A percentile compares a stretch with the other conserved stretches of the same genome.
Conservation (phyloP, 805 yeast species). For the Teunomyces stri region DNA sequence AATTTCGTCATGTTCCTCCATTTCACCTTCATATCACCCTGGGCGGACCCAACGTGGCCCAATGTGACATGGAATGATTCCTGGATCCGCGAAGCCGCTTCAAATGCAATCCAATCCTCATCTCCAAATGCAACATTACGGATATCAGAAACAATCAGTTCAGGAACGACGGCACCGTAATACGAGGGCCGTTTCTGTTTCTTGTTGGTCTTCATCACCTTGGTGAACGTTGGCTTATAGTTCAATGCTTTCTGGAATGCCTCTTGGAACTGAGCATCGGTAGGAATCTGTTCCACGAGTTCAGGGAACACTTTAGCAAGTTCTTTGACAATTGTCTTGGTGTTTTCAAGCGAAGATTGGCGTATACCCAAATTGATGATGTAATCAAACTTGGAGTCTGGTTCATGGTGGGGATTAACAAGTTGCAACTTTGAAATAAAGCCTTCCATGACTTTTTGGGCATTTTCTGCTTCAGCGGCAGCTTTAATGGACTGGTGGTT, state of each 20-base stretch:
- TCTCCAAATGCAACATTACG: neutral
- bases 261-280: slow-evolving; percentile 35
- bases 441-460: slow-evolving; percentile 66
- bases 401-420: slow-evolving; percentile 42
- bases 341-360: slow-evolving; percentile 17
- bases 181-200: slow-evolving; percentile 34
- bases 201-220: slow-evolving; percentile 25
- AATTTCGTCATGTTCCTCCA: slow-evolving; percentile 16
- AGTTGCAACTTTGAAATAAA: slow-evolving; percentile 71
- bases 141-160: neutral
- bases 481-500: slow-evolving; percentile 81
- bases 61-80: slow-evolving; percentile 65
- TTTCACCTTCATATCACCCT: slow-evolving; percentile 14
- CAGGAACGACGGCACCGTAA: slow-evolving; percentile 24
- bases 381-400: slow-evolving; percentile 67
- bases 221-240: slow-evolving; percentile 51
- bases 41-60: slow-evolving; percentile 38
- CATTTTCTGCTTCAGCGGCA: slow-evolving; percentile 45
- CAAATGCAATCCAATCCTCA: slow-evolving; percentile 22
- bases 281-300: slow-evolving; percentile 20
- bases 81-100: slow-evolving; percentile 42
- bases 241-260: slow-evolving; percentile 54
- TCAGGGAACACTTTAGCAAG: slow-evolving; percentile 44
- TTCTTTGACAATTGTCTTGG: slow-evolving; percentile 6
- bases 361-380: slow-evolving; percentile 56